phyloP scores from a whole-genome alignment of 192 early-diverging fungal species.

The Coemansia sp. region DNA sequence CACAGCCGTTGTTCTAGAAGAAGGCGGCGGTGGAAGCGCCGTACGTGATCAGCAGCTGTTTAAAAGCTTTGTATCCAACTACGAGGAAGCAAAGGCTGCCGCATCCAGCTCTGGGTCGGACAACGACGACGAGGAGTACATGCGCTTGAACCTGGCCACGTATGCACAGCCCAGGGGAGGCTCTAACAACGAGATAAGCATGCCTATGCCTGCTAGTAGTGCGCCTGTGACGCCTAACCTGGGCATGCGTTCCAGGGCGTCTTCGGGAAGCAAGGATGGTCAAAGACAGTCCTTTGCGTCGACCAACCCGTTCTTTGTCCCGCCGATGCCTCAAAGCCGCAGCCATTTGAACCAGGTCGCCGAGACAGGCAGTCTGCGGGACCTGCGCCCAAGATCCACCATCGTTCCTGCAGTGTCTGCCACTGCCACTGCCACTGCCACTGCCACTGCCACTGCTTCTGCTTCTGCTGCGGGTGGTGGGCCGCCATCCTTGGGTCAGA shows the following conservation, averaged over 20 bases:
- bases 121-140: slow-evolving; percentile 29
- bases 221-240: slow-evolving; percentile 22
- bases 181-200: no score
- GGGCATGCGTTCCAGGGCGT: no score
- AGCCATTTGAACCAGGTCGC: slow-evolving; percentile 33
- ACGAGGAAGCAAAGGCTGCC: slow-evolving; percentile 22
- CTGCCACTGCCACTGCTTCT: neutral
- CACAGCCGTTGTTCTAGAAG: slow-evolving; percentile 15
- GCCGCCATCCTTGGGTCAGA: neutral
- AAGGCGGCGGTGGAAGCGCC: slow-evolving; percentile 26
- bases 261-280: no score
- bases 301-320: slow-evolving; percentile 29
- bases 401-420: no score
- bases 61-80: slow-evolving; percentile 28
- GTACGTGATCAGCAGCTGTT: slow-evolving; percentile 17
- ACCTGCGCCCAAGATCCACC: slow-evolving; percentile 13
- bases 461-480: neutral
- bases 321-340: slow-evolving; percentile 20
- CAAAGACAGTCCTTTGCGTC: no score
- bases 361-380: slow-evolving; percentile 41
- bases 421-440: no score
- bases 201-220: slow-evolving; percentile 11
- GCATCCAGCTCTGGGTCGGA: slow-evolving; percentile 2
- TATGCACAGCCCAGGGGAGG: slow-evolving; percentile 2
- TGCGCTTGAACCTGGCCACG: slow-evolving; percentile 27